phyloP scores from a whole-genome alignment of 208 protist species.

The Endotrypanum monterogeii region DNA sequence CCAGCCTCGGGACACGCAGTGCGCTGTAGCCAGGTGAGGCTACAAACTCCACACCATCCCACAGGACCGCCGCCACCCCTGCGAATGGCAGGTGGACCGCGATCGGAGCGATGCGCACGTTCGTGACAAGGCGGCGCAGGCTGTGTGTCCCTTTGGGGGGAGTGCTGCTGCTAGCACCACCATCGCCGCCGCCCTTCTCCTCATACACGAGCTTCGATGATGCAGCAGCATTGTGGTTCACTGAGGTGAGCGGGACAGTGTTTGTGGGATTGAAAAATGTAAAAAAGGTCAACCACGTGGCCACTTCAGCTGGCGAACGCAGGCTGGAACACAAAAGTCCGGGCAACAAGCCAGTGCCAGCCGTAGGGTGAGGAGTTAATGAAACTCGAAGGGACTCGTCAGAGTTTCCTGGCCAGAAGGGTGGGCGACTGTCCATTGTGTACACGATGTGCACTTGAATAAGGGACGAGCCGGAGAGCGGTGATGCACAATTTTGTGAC shows the following conservation, averaged over 20 bases:
- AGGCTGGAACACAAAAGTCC: constrained; percentile 21
- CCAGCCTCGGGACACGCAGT: constrained; percentile 22
- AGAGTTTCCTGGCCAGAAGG: constrained; percentile 35
- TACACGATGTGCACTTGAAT: constrained; percentile 40
- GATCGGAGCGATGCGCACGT: constrained; percentile 38
- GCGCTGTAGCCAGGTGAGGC: constrained; percentile 26
- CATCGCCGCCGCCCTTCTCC: neutral
- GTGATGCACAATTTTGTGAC: neutral
- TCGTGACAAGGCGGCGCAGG: constrained; percentile 30
- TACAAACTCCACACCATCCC: constrained; percentile 39
- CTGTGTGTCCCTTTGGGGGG: neutral
- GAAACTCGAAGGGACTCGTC: constrained; percentile 48
- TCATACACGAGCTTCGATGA: neutral
- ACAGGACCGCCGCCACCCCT: constrained; percentile 39
- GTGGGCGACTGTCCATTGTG: constrained; percentile 60
- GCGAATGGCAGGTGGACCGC: constrained; percentile 40
- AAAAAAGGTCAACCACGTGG: constrained; percentile 49
- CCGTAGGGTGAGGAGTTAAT: constrained; percentile 30
- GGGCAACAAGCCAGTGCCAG: constrained; percentile 15
- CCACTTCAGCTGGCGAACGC: constrained; percentile 33
- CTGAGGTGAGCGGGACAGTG: constrained; percentile 23
- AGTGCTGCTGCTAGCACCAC: neutral
- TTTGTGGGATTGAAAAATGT: constrained; percentile 39
- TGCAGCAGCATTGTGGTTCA: neutral
- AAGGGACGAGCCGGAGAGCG: constrained; percentile 8